Evolutionary conservation across 805 yeast genomes (phyloP), one percentile per base, ranked within the genome.

Genomic region (Ogataea kodamae): DNA sequence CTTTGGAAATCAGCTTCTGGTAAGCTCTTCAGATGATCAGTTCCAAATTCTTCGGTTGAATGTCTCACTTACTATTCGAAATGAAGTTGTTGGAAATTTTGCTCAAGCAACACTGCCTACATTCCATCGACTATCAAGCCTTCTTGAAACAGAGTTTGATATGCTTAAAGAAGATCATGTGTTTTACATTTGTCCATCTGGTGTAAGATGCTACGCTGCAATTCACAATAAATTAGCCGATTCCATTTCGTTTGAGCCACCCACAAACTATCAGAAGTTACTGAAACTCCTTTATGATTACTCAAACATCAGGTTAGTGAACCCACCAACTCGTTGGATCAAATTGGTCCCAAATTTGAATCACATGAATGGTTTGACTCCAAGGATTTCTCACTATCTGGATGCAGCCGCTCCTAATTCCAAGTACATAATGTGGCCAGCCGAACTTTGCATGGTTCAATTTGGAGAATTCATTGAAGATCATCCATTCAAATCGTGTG

Each of bases 371-470:
- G 83, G 81, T 14, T 70, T 76, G 44, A 76, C 89, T 0, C 78
- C 88, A 0, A 65, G 65, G 8, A 68, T 83, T 3, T 64, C 87
- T 9, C 64, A 67, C 15, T 82, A 72, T 52, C 62, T 78, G 28
- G 64, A 61, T 6, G 28, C 39, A 1, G 25, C 25, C 17, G 35
- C 37, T 2, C 44, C 50, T 1, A 74, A 69, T 45, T 65, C 64
- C 17, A 78, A 78, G 48, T 75, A 66, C 35, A 71, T 83, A 2
- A 57, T 76, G 26, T 84, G 94, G 94, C 94, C 94, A 0, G 59
- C 80, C 48, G 74, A 72, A 28, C 59, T 83, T 13, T 80, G 89
- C 48, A 64, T 74, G 37, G 62, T 75, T 4, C 92, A 83, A 49
- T 61, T 68, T 35, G 73, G 57, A 2, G 35, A 44, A 1, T 55